phyloP scores from a whole-genome alignment of 2,329 filamentous ascomycete species.

The Fusarium sulawesiense region DNA sequence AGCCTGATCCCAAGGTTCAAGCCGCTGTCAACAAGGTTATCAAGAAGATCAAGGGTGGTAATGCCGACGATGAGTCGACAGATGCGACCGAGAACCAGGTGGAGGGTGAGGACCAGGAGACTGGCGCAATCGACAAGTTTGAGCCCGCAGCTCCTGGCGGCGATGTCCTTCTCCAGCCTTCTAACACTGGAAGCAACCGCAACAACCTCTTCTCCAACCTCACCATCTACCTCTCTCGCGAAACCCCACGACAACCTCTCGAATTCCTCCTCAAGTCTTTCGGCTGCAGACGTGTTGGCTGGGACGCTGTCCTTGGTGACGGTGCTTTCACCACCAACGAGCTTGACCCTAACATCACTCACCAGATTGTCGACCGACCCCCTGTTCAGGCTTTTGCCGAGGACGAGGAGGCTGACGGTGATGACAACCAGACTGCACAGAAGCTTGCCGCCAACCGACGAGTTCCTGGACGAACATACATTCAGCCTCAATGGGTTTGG shows the following conservation, averaged over 20 bases:
- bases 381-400: constrained; percentile 71
- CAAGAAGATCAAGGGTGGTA: constrained; percentile 71
- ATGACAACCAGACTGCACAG: constrained; percentile 72
- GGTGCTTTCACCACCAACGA: constrained; percentile 94
- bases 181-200: constrained; percentile 71
- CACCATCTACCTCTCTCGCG: constrained; percentile 92
- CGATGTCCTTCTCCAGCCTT: constrained; percentile 86
- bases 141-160: constrained; percentile 85
- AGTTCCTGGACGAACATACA: constrained; percentile 90
- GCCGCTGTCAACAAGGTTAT: constrained; percentile 76
- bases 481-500: constrained; percentile 99
- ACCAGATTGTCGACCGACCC: constrained; percentile 95
- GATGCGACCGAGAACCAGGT: constrained; percentile 55
- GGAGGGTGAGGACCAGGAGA: constrained; percentile 61
- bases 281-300: constrained; percentile 94
- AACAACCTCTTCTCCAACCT: constrained; percentile 86
- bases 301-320: constrained; percentile 90
- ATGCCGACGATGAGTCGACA: constrained; percentile 57
- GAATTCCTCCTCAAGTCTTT: constrained; percentile 95
- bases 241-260: constrained; percentile 88
- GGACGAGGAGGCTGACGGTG: constrained; percentile 55
- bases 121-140: constrained; percentile 87
- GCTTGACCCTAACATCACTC: constrained; percentile 87
- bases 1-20: constrained; percentile 71
- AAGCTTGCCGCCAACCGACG: constrained; percentile 72